These are phyloP conservation scores for Rhododendron kiyosumense DNA, from an alignment of 148 eudicot genomes.

Conservation along the genomic window DNA sequence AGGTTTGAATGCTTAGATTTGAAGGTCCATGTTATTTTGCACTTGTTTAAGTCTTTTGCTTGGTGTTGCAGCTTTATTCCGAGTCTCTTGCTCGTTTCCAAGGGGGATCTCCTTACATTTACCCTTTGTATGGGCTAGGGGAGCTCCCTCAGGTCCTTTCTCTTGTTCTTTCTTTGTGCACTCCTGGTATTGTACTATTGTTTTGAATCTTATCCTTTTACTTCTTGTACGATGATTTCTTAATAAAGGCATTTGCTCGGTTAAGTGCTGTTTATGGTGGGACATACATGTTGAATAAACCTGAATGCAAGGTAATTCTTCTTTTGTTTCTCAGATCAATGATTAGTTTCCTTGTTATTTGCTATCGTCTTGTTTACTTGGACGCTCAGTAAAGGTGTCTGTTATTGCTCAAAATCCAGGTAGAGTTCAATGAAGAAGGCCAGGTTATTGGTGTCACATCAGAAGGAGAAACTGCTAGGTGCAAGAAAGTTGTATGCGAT, in stretches of 20 bases:
- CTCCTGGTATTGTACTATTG: background rate
- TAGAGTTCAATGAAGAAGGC: slow-evolving; percentile 83
- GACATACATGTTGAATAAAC: slow-evolving; percentile 93
- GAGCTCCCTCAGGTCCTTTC: slow-evolving; percentile 87
- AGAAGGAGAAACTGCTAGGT: slow-evolving; percentile 96
- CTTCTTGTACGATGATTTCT: background rate
- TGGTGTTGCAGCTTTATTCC: slow-evolving; percentile 56
- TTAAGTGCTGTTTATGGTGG: slow-evolving; percentile 99
- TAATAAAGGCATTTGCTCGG: slow-evolving; percentile 81
- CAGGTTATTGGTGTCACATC: slow-evolving; percentile 88
- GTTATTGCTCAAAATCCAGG: slow-evolving; percentile 39
- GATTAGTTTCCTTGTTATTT: background rate
- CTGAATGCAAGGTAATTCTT: slow-evolving; percentile 74
- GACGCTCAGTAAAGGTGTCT: slow-evolving; percentile 4
- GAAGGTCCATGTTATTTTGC: background rate
- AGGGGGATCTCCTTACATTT: slow-evolving; percentile 97
- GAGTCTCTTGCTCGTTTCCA: slow-evolving; percentile 92
- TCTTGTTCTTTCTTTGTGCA: background rate
- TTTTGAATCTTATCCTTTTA: slow-evolving; percentile 1
- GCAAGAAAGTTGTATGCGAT: slow-evolving; percentile 99
- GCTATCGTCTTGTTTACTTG: background rate
- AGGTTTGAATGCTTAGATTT: background rate
- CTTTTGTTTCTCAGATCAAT: background rate
- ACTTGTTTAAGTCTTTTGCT: background rate
- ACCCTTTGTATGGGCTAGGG: slow-evolving; percentile 91